These are phyloP conservation scores for Curvularia verruculosa DNA, from an alignment of 2,329 filamentous ascomycete genomes.

Conservation along the genomic window DNA sequence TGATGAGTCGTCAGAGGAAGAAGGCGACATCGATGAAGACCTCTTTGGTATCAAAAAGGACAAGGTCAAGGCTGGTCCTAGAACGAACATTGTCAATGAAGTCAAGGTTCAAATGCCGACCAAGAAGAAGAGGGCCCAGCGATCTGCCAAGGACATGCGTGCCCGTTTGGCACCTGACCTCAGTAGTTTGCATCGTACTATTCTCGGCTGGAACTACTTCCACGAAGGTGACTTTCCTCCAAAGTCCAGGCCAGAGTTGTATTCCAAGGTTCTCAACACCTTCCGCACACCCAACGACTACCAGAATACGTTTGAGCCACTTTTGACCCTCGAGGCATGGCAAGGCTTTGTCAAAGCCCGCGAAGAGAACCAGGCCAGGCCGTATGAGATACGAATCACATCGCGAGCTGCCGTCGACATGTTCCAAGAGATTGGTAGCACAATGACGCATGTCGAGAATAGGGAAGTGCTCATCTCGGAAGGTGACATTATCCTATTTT, in stretches of 20 bases:
- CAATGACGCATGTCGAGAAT: constrained; percentile 72
- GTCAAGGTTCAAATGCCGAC: constrained; percentile 67
- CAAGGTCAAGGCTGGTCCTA: constrained; percentile 49
- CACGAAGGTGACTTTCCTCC: constrained; percentile 87
- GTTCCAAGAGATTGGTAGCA: constrained; percentile 89
- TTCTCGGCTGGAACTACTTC: constrained; percentile 95
- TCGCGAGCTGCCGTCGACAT: constrained; percentile 90
- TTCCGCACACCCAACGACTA: constrained; percentile 81
- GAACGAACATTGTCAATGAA: constrained; percentile 47
- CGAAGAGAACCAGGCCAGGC: constrained; percentile 79
- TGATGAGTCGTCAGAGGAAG: constrained; percentile 68
- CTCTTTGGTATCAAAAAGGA: constrained; percentile 65
- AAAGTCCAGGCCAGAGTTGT: constrained; percentile 69
- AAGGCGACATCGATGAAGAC: constrained; percentile 66
- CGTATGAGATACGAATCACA: constrained; percentile 86
- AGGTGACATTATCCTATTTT: constrained; percentile 88
- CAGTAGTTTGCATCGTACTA: constrained; percentile 79
- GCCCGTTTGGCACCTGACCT: constrained; percentile 90
- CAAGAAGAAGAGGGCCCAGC: constrained; percentile 79
- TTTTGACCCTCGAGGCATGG: constrained; percentile 94
- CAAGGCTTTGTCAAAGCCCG: constrained; percentile 88
- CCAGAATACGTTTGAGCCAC: constrained; percentile 85
- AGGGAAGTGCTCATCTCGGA: constrained; percentile 77
- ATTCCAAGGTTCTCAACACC: constrained; percentile 75
- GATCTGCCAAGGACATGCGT: constrained; percentile 91